Conservation (phyloP, 352 stramenopile species). For the Phytopythium mirpurense region DNA sequence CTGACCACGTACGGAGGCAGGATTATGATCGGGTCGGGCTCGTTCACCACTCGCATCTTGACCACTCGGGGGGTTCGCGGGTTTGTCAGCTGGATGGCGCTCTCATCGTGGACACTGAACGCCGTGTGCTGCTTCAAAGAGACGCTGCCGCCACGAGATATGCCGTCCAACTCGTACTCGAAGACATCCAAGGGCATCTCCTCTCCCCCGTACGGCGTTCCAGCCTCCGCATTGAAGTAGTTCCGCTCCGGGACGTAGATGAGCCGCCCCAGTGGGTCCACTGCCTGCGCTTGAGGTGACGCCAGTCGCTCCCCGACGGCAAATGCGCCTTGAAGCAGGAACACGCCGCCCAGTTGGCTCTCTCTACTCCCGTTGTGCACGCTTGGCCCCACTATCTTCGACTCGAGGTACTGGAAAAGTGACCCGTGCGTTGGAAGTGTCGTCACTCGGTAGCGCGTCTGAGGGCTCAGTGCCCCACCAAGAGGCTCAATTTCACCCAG, state of each 20-base stretch:
- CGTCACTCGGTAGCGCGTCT: conserved; percentile 28
- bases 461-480: conserved; percentile 20
- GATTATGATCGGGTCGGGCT: conserved; percentile 36
- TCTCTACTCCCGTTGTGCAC: neutral
- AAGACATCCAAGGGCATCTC: conserved; percentile 23
- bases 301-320: conserved; percentile 18
- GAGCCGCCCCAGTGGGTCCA: conserved; percentile 23
- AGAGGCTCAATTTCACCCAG: conserved; percentile 39
- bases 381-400: neutral
- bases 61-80: conserved; percentile 21
- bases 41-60: conserved; percentile 45
- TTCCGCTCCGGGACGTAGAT: conserved; percentile 42
- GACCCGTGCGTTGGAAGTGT: conserved; percentile 31
- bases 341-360: neutral
- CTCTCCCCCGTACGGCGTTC: neutral
- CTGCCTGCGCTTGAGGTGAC: conserved; percentile 8
- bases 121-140: neutral
- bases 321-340: conserved; percentile 5
- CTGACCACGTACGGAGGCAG: conserved; percentile 37
- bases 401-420: conserved; percentile 42
- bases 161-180: conserved; percentile 26
- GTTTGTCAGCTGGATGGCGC: conserved; percentile 9
- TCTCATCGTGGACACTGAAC: conserved; percentile 8
- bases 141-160: neutral
- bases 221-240: conserved; percentile 41